A percentile compares a stretch with the other conserved stretches of the same genome.
Evolutionary conservation across 2,329 filamentous ascomycete genomes (phyloP).

Genomic region (Aspergillus tanneri): DNA sequence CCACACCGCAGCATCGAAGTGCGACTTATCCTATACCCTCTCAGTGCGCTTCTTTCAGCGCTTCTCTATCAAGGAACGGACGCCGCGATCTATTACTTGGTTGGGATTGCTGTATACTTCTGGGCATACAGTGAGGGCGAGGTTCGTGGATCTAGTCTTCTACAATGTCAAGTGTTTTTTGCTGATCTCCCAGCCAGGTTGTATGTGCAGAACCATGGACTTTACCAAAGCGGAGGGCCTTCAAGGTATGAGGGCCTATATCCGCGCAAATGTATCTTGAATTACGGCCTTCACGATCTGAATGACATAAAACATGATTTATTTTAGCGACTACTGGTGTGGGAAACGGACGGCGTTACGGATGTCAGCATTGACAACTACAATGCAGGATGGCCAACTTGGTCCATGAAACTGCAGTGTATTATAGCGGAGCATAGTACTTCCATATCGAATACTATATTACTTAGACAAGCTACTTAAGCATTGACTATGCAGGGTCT

Average conservation of each 20-base stretch:
- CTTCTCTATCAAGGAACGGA: constrained; percentile 93
- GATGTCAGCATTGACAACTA: background rate
- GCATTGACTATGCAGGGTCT: too few species aligned
- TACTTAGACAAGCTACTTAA: too few species aligned
- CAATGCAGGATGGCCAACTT: background rate
- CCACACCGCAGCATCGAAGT: constrained; percentile 87
- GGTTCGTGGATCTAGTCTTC: constrained; percentile 55
- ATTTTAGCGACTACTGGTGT: background rate
- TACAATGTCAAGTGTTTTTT: background rate
- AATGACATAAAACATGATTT: background rate
- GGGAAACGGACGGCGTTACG: background rate
- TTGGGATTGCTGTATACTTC: constrained; percentile 85
- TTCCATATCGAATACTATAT: too few species aligned
- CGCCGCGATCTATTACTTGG: constrained; percentile 83
- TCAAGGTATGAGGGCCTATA: constrained; percentile 15
- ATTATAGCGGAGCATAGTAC: too few species aligned
- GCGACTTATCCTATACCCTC: constrained; percentile 76
- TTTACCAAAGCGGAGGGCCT: constrained; percentile 49
- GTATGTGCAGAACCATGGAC: constrained; percentile 71
- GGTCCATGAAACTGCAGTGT: background rate
- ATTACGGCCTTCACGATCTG: constrained; percentile 3
- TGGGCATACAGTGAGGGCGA: constrained; percentile 98
- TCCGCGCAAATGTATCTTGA: constrained; percentile 9
- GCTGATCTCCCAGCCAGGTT: constrained; percentile 47
- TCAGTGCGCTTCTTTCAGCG: constrained; percentile 70